These are phyloP conservation scores for Salmacisia buchloeana DNA, from an alignment of 1,284 basidiomycete species.

Conservation along the genomic window DNA sequence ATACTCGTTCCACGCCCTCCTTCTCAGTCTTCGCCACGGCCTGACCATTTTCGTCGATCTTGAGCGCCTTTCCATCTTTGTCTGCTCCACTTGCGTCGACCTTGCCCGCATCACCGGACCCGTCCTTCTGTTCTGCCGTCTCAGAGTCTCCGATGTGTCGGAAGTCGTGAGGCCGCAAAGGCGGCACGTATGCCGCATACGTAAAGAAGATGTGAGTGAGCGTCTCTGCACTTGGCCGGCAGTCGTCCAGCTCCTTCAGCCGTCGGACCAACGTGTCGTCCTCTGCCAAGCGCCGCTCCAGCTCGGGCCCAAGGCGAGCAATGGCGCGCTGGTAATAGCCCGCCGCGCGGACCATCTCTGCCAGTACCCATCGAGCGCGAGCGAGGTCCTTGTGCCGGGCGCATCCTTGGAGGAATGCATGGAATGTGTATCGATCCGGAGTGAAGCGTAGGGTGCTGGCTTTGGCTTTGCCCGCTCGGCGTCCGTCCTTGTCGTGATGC, in stretches of 20 bases:
- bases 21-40: too few relatives aligned
- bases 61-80: too few relatives aligned
- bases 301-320: background rate
- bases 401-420: slow-evolving; percentile 78
- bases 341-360: slow-evolving; percentile 64
- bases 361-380: slow-evolving; percentile 81
- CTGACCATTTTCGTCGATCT: too few relatives aligned
- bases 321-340: background rate
- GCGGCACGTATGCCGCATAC: slow-evolving; percentile 72
- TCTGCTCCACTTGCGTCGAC: too few relatives aligned
- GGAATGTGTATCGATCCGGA: slow-evolving; percentile 69
- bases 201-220: slow-evolving; percentile 81
- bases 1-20: background rate
- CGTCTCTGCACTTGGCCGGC: slow-evolving; percentile 63
- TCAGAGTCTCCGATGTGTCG: background rate
- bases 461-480: background rate
- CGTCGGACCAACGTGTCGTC: slow-evolving; percentile 18
- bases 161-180: slow-evolving; percentile 27
- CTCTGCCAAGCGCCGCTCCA: too few relatives aligned
- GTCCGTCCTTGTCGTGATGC: background rate
- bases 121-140: slow-evolving; percentile 3
- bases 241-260: slow-evolving; percentile 14
- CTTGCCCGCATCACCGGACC: too few relatives aligned
- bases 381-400: slow-evolving; percentile 77
- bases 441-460: slow-evolving; percentile 52